Evolutionary conservation across 164 flowering plant species (phyloP).

Genomic region (Chimonanthus praecox): DNA sequence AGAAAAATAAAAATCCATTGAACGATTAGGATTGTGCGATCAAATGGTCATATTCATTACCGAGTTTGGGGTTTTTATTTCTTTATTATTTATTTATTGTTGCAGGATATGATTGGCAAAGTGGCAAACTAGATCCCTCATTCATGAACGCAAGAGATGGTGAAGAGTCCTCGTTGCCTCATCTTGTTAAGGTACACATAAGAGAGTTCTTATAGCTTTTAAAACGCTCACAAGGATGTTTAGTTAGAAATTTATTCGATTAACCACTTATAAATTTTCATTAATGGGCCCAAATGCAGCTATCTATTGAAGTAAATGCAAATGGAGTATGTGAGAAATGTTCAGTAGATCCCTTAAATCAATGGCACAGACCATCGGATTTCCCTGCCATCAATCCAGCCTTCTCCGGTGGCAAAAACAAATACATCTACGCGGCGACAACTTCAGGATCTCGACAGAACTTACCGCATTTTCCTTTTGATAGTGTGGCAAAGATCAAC

Average conservation of each 20-base stretch:
- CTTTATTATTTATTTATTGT: not conserved
- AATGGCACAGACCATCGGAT: conserved; percentile 65
- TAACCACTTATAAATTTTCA: not conserved
- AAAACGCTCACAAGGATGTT: not conserved
- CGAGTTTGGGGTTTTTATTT: not conserved
- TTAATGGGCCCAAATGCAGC: conserved; percentile 28
- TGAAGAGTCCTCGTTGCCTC: conserved; percentile 45
- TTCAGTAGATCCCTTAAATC: conserved; percentile 37
- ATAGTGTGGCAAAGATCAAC: conserved; percentile 58
- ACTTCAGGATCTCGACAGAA: conserved; percentile 54
- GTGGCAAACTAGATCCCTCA: conserved; percentile 66
- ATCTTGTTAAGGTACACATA: conserved; percentile 49
- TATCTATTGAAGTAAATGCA: conserved; percentile 41
- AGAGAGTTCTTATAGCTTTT: too few species aligned
- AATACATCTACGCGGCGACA: conserved; percentile 54
- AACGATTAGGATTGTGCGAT: too few species aligned
- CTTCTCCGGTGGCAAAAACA: conserved; percentile 44
- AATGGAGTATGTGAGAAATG: conserved; percentile 38
- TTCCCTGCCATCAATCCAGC: conserved; percentile 67
- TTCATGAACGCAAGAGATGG: conserved; percentile 59
- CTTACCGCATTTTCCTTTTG: conserved; percentile 84
- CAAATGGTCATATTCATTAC: too few species aligned
- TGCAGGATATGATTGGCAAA: conserved; percentile 86
- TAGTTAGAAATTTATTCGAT: not conserved
- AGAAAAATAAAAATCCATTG: too few species aligned